Base-by-base conservation (phyloP, 2,329 filamentous ascomycete genomes). In the Apiospora hydei region DNA sequence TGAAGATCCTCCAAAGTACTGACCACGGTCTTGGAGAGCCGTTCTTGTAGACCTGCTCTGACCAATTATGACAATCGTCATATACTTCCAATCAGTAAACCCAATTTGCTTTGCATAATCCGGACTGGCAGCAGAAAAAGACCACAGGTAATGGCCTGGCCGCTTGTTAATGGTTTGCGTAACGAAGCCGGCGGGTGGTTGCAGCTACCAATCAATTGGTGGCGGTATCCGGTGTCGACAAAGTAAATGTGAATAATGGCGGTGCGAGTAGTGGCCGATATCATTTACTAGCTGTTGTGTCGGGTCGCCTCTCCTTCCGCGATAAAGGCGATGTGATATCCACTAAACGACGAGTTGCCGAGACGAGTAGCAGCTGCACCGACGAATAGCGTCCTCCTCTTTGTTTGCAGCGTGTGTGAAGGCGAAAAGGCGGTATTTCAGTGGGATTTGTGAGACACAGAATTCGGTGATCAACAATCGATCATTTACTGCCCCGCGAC, bases 401-500 rank as follows among this genome's bases (percentile, higher is more conserved):
- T 24, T 30, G 51, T 21, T 34, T 34, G 26, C 13, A 21, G 57
- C 30, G 14, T 61, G 14, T 61, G 53, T 4, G 34, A 21, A 64
- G 57, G 34, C 34, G 53, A 38, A 64, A 41, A 30, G 13, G 21
- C 10, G n/a, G 6, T 64, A 41, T 41, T 41, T 7, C 18, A 21
- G 38, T 46, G 34, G 57, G n/a, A 41, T 11, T n/a, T n/a, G 57
- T 64, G 57, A 64, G 57, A 64, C 34, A 41, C n/a, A 41, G 57
- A 64, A 41, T 38, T 64, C 57, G 10, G 13, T 14, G 57, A 41
- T 41, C 30, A 64, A 64, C 57, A 64, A 64, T 41, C 8, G 34
- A 64, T 64, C 18, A 64, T 41, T 41, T 11, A 11, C 57, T 41
- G 57, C 57, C 57, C 57, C 57, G 57, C 57, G 57, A 64, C 57